These are phyloP conservation scores for Isoetes taiwanensis DNA, from an alignment of 75 land plant genomes.

Conservation along the genomic window DNA sequence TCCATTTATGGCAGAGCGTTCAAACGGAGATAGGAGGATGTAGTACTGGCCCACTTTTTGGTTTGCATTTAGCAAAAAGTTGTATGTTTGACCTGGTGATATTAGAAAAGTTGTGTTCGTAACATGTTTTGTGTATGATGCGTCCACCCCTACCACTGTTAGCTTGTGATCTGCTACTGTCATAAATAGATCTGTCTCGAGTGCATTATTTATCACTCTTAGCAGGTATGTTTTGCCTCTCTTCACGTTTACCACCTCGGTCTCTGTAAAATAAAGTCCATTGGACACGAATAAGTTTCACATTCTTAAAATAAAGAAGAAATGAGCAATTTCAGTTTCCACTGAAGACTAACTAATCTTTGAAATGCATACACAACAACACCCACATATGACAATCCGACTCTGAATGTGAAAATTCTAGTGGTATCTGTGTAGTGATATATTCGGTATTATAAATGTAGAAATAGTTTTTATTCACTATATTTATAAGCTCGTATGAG, in stretches of 20 bases:
- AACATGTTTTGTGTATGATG: conserved; percentile 39
- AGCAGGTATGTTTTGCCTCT: conserved; percentile 30
- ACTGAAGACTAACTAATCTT: too few species aligned
- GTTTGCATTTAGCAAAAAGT: conserved; percentile 32
- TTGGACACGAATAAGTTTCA: too few species aligned
- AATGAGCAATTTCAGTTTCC: too few species aligned
- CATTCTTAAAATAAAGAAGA: too few species aligned
- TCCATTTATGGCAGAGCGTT: conserved; percentile 13
- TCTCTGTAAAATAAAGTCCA: too few species aligned
- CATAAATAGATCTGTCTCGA: conserved; percentile 32
- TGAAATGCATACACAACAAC: too few species aligned
- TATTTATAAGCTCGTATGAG: too few species aligned
- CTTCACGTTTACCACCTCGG: conserved; percentile 16
- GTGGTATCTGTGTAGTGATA: too few species aligned
- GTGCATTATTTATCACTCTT: conserved; percentile 29
- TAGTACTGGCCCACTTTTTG: conserved; percentile 30
- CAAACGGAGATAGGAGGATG: conserved; percentile 29
- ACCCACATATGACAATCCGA: too few species aligned
- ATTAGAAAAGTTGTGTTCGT: conserved; percentile 30
- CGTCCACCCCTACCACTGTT: conserved; percentile 49
- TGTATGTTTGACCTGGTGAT: conserved; percentile 49
- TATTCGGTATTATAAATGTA: too few species aligned
- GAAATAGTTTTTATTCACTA: too few species aligned
- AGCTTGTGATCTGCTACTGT: conserved; percentile 32
- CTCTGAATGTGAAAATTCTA: too few species aligned